These are phyloP conservation scores for Phialophora macrospora DNA, from an alignment of 2,329 filamentous ascomycete genomes.

Conservation along the genomic window DNA sequence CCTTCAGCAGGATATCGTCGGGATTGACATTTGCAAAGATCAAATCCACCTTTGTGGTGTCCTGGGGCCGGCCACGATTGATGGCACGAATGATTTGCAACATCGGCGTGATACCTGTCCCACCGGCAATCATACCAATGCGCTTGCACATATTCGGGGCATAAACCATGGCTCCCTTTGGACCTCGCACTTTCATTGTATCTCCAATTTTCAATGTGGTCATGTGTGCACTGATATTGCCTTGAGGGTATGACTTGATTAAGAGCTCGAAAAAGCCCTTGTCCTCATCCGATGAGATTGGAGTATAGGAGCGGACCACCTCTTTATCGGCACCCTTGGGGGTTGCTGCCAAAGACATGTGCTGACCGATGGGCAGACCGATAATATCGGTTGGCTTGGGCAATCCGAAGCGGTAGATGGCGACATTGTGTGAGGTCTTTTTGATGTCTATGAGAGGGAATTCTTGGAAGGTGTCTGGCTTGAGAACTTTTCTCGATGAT, in stretches of 20 bases:
- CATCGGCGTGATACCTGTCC: constrained; percentile 98
- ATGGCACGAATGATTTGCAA: constrained; percentile 93
- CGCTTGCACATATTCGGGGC: constrained; percentile 93
- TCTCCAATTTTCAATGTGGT: constrained; percentile 81
- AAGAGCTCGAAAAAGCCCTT: constrained; percentile 93
- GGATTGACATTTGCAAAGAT: constrained; percentile 96
- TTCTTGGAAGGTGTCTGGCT: constrained; percentile 84
- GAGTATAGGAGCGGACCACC: constrained; percentile 89
- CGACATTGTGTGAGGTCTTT: constrained; percentile 94
- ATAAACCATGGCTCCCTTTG: constrained; percentile 98
- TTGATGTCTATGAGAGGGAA: constrained; percentile 95
- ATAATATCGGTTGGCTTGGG: constrained; percentile 79
- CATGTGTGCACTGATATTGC: constrained; percentile 95
- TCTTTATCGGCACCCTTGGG: constrained; percentile 79
- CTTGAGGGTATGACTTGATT: constrained; percentile 96
- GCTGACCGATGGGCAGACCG: constrained; percentile 96
- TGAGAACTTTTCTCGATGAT: constrained; percentile 82
- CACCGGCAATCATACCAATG: constrained; percentile 97
- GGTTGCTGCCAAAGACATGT: constrained; percentile 91
- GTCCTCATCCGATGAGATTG: constrained; percentile 86
- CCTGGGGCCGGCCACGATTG: constrained; percentile 73
- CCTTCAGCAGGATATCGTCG: constrained; percentile 90
- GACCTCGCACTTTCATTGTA: constrained; percentile 86
- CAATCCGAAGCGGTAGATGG: constrained; percentile 95
- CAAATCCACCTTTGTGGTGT: constrained; percentile 87